Evolutionary conservation across 1,139 yeast species (phyloP), one percentile per base, ranked within the genome.

Genomic region (Kodamaea fungicola): DNA sequence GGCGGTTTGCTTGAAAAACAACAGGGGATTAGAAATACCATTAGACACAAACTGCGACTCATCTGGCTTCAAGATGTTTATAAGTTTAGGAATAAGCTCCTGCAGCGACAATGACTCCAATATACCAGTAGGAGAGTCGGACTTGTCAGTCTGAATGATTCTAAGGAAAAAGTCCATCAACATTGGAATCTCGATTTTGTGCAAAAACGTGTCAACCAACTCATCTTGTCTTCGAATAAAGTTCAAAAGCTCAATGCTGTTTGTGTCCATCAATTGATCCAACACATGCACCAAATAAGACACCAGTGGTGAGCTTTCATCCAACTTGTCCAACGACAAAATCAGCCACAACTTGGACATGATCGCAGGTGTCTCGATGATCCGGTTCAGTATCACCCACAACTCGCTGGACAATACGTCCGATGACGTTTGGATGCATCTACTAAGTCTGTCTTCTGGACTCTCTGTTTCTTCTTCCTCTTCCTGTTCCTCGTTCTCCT

Each of bases 1-100:
- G 0, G 97, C 95, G 2, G 95, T 83, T 59, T 92, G 97, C 36
- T 79, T 79, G 41, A 92, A 78, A 27, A 83, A 71, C 9, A 45
- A 47, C 35, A 51, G 52, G 31, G 59, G 61, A 37, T 64, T 59
- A 1, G 73, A 64, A 26, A 67, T 60, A 19, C 47, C 47, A 12
- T 12, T 16, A 2, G 40, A 40, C 8, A 38, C 49, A 46, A 66
- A 67, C 39, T 64, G 71, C 1, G 64, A 52, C 6, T 63, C 59
- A 31, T 69, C 66, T 0, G 81, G 77, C 39, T 67, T 68, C 43
- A 80, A 58, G 12, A 76, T 63, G 12, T 74, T 70, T 12, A 80
- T 57, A 31, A 80, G 55, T 50, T 76, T 78, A 9, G 76, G 67
- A 30, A 80, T 70, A 37, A 80, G 59, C 24, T 62, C 50, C 45